A percentile compares a stretch with the other conserved stretches of the same genome.
phyloP scores from a whole-genome alignment of 768 basidiomycete genomes.

The Xanthoconium purpureum region DNA sequence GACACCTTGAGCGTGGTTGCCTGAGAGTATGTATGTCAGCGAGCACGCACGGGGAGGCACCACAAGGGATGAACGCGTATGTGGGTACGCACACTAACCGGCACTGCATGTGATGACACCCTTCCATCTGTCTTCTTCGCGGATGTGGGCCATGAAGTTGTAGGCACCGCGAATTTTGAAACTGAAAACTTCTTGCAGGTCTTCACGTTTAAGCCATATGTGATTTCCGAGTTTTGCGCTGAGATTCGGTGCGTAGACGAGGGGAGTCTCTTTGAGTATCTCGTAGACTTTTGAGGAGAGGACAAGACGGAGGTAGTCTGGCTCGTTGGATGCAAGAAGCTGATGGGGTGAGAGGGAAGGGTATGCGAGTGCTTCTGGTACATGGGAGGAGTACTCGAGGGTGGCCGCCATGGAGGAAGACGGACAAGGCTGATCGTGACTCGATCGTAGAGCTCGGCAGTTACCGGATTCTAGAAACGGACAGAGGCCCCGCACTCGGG shows the following conservation, averaged over 20 bases:
- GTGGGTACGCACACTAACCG: constrained; percentile 70
- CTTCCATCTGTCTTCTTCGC: constrained; percentile 90
- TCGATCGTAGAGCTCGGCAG: constrained; percentile 6
- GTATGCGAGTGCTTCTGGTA: constrained; percentile 63
- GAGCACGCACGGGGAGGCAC: not conserved
- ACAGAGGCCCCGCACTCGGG: not conserved
- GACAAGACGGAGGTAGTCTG: constrained; percentile 87
- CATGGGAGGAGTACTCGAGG: constrained; percentile 65
- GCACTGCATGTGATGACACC: constrained; percentile 98
- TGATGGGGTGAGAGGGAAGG: constrained; percentile 66
- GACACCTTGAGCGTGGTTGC: constrained; percentile 98
- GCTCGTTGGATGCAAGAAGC: constrained; percentile 62
- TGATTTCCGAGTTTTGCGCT: constrained; percentile 87
- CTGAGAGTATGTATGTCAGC: constrained; percentile 38
- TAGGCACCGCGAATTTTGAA: constrained; percentile 99
- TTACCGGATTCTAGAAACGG: constrained; percentile 17
- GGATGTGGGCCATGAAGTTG: constrained; percentile 93
- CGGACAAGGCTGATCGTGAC: not conserved
- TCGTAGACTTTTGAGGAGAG: constrained; percentile 90
- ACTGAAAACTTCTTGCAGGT: constrained; percentile 95
- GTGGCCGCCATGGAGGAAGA: constrained; percentile 38
- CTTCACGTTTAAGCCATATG: constrained; percentile 96
- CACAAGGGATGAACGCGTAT: constrained; percentile 8
- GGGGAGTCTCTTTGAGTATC: constrained; percentile 83
- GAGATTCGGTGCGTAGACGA: constrained; percentile 82